Conservation (phyloP, 148 eudicot genomes). For the Silene conica region DNA sequence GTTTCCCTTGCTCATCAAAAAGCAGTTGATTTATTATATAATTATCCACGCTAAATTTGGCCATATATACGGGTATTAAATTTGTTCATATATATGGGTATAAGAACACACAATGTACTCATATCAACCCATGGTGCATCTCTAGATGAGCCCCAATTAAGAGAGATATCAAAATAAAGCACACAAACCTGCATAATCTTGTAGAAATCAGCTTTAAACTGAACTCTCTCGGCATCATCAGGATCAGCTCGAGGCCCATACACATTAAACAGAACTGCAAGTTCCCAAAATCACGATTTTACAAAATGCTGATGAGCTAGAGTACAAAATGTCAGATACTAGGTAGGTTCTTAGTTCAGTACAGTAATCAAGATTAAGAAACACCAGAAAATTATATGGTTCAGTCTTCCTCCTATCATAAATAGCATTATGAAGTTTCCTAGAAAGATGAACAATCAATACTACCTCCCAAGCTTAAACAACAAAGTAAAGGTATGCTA, state of each 20-base stretch:
- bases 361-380: background rate
- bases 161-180: background rate
- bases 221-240: slow-evolving; percentile 73
- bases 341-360: background rate
- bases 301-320: slow-evolving; percentile 11
- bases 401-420: background rate
- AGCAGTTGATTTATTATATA: background rate
- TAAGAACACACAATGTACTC: background rate
- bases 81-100: background rate
- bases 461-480: background rate
- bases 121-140: background rate
- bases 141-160: background rate
- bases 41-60: background rate
- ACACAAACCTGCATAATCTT: slow-evolving; percentile 63
- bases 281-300: slow-evolving; percentile 7
- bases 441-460: background rate
- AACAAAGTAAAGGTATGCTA: background rate
- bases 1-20: background rate
- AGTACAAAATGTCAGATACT: background rate
- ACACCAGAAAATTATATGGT: background rate
- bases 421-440: background rate
- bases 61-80: background rate
- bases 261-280: slow-evolving; percentile 80
- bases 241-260: slow-evolving; percentile 85
- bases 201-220: slow-evolving; percentile 70